Conservation (phyloP, 768 basidiomycete species). For the Leccinum aurantiacum region DNA sequence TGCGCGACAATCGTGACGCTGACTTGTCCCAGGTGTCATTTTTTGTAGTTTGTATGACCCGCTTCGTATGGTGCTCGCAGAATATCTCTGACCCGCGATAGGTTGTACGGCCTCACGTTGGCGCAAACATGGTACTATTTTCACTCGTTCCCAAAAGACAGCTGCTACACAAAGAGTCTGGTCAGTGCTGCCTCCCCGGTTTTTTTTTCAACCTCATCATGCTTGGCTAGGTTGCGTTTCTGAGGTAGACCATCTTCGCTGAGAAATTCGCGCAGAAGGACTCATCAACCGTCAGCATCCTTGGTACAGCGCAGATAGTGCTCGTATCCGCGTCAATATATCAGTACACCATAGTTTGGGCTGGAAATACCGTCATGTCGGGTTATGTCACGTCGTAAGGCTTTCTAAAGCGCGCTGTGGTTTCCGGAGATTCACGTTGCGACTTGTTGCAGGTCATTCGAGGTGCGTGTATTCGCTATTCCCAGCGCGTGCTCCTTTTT, state of each 20-base stretch:
- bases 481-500: not conserved
- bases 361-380: conserved; percentile 25
- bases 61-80: not conserved
- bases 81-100: conserved; percentile 11
- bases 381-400: conserved; percentile 30
- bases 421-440: conserved; percentile 1
- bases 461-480: conserved; percentile 13
- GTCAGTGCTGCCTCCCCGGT: conserved; percentile 16
- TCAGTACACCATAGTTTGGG: conserved; percentile 33
- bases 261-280: not conserved
- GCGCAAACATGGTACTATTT: conserved; percentile 37
- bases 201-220: not conserved
- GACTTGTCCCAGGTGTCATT: conserved; percentile 28
- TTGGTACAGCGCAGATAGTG: conserved; percentile 30
- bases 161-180: conserved; percentile 31
- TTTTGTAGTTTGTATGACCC: conserved; percentile 32
- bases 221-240: conserved; percentile 26
- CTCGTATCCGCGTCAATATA: conserved; percentile 34
- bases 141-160: conserved; percentile 31
- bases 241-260: conserved; percentile 19
- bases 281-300: conserved; percentile 18
- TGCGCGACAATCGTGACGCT: not conserved
- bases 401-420: too few relatives aligned
- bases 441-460: conserved; percentile 20
- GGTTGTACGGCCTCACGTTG: conserved; percentile 37